Conservation (phyloP, 164 flowering plant genomes). For the Echeveria elegans region DNA sequence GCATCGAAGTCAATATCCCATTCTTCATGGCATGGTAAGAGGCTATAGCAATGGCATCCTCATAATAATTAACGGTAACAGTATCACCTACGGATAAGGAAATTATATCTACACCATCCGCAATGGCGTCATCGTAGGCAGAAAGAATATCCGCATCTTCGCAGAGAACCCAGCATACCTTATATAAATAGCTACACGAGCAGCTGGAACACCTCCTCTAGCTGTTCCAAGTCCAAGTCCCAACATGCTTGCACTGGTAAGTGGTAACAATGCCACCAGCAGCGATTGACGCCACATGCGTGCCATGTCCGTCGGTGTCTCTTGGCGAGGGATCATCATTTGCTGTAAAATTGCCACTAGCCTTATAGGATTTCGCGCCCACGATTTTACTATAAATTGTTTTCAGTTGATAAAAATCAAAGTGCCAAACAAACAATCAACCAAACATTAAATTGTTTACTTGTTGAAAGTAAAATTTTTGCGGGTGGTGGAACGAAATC, state of each 20-base stretch:
- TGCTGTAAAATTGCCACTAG: background rate
- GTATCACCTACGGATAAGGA: constrained; percentile 25
- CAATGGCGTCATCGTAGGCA: constrained; percentile 49
- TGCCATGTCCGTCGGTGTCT: constrained; percentile 43
- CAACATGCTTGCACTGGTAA: constrained; percentile 17
- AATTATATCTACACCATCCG: constrained; percentile 40
- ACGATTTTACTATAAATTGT: constrained; percentile 28
- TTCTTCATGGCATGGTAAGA: constrained; percentile 28
- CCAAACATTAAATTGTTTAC: constrained; percentile 15
- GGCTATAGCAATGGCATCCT: constrained; percentile 24
- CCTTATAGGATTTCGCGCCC: constrained; percentile 31
- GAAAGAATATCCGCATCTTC: constrained; percentile 25
- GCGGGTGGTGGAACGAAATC: constrained; percentile 42
- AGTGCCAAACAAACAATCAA: background rate
- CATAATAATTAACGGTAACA: constrained; percentile 9
- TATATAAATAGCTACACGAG: constrained; percentile 48
- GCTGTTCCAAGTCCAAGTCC: constrained; percentile 39
- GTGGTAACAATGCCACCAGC: constrained; percentile 27
- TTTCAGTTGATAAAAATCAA: background rate
- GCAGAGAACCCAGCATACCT: constrained; percentile 26
- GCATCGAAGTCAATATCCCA: constrained; percentile 23
- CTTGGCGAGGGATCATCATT: constrained; percentile 16
- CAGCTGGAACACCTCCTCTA: constrained; percentile 44
- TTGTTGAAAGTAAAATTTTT: constrained; percentile 61
- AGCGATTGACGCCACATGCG: constrained; percentile 43